phyloP scores from a whole-genome alignment of 2,329 filamentous ascomycete species.

The Arthroderma sp. region DNA sequence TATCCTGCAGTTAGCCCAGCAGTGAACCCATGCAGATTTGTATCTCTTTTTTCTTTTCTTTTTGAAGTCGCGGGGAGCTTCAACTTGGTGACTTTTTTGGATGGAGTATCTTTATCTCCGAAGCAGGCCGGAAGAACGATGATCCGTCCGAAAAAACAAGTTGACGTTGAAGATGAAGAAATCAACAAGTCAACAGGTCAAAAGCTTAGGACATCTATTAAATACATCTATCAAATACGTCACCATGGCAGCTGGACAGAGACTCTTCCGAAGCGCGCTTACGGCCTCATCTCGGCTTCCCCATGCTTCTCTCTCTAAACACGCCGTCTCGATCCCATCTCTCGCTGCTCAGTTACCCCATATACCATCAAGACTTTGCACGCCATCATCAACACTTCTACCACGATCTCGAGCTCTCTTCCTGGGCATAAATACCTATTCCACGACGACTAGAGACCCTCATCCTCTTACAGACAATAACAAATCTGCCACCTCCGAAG shows the following conservation, averaged over 20 bases:
- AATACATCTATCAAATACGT: no score
- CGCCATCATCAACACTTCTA: not conserved
- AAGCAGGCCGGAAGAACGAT: not conserved
- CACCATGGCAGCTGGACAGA: constrained; percentile 11
- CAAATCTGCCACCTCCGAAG: constrained; percentile 21
- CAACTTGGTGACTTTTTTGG: not conserved
- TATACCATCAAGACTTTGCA: not conserved
- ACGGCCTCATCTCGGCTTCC: constrained; percentile 2
- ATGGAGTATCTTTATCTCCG: not conserved
- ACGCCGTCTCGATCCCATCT: not conserved
- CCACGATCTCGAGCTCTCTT: constrained; percentile 7
- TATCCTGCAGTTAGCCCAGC: no score
- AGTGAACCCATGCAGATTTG: not conserved
- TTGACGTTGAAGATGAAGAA: no score
- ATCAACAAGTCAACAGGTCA: no score
- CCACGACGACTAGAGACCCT: constrained; percentile 17
- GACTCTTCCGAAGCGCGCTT: constrained; percentile 6
- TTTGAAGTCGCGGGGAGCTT: not conserved
- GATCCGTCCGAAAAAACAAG: not conserved
- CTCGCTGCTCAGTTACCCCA: not conserved
- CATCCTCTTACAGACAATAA: constrained; percentile 26
- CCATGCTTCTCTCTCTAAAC: not conserved
- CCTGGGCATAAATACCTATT: constrained; percentile 17
- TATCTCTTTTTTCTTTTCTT: not conserved
- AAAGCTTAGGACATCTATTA: no score